Conservation (phyloP, 2,329 filamentous ascomycete species). For the Madurella fahalii region DNA sequence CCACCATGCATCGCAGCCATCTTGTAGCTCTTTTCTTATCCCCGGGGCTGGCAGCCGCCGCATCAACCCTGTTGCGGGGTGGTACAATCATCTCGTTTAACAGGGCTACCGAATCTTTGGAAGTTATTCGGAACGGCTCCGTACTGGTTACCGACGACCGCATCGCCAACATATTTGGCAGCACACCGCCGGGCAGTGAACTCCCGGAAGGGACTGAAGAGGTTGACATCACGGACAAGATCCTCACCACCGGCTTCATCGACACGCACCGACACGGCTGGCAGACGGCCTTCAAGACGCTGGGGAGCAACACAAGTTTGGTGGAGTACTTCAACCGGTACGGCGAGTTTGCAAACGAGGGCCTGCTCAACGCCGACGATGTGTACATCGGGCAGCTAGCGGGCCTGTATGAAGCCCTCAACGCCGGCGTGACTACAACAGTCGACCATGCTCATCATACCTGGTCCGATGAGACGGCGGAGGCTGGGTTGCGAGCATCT, state of each 20-base stretch:
- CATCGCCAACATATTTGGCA: constrained; percentile 33
- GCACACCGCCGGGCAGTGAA: background rate
- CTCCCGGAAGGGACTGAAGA: constrained; percentile 34
- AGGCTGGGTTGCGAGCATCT: constrained; percentile 43
- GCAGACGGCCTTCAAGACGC: constrained; percentile 53
- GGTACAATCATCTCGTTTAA: constrained; percentile 34
- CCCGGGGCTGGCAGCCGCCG: background rate
- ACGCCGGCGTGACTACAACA: constrained; percentile 49
- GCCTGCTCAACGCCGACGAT: constrained; percentile 39
- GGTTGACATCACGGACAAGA: constrained; percentile 48
- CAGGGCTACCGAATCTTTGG: constrained; percentile 29
- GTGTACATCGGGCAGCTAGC: constrained; percentile 44
- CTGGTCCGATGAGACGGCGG: constrained; percentile 39
- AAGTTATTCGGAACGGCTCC: constrained; percentile 38
- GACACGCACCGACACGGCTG: constrained; percentile 54
- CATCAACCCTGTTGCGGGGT: background rate
- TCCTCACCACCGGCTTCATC: constrained; percentile 52
- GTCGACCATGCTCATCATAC: constrained; percentile 52
- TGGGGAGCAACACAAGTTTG: constrained; percentile 48
- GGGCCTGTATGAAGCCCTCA: constrained; percentile 47
- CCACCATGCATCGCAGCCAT: background rate
- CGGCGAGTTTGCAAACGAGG: constrained; percentile 31
- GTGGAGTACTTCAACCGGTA: constrained; percentile 45
- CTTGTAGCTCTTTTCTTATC: background rate
- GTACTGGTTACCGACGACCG: constrained; percentile 38